Evolutionary conservation across 78 protist species (phyloP).

Genomic region (Tieghemostelium lacteum): DNA sequence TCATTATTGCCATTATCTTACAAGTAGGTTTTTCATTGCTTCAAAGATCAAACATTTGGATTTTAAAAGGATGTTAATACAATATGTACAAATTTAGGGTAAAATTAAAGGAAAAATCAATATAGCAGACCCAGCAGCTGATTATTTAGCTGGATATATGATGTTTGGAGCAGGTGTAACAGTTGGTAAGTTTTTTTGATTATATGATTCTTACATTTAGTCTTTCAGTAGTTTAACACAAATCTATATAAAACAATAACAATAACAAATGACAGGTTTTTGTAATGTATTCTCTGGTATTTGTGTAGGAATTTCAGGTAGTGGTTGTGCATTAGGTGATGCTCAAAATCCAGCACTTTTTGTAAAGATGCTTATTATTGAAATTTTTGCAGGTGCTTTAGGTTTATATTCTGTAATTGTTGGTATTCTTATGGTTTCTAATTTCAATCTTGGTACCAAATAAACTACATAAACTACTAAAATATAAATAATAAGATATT

Average conservation of each 20-base stretch:
- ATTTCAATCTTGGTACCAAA: slow-evolving; percentile 13
- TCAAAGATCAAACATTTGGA: not conserved
- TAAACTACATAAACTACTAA: no score
- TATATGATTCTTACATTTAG: slow-evolving; percentile 90
- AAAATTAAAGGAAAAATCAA: slow-evolving; percentile 21
- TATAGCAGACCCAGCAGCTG: slow-evolving; percentile 9
- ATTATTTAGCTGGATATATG: slow-evolving; percentile 80
- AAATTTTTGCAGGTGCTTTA: slow-evolving; percentile 96
- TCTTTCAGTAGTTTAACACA: slow-evolving; percentile 83
- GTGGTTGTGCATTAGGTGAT: slow-evolving; percentile 98
- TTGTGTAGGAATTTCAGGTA: slow-evolving; percentile 91
- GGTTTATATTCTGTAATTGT: slow-evolving; percentile 97
- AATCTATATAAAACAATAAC: not conserved
- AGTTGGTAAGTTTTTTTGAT: no score
- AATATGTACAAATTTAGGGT: slow-evolving; percentile 11
- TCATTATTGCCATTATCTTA: slow-evolving; percentile 97
- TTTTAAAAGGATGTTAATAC: not conserved
- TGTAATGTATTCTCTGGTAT: slow-evolving; percentile 8
- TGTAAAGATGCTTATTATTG: slow-evolving; percentile 96
- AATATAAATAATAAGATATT: no score
- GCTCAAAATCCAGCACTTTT: slow-evolving; percentile 96
- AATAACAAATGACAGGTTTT: not conserved
- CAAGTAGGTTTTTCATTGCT: not conserved
- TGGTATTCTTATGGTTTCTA: slow-evolving; percentile 90
- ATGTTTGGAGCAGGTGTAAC: slow-evolving; percentile 93